Evolutionary conservation across 371 early-diverging fungal species (phyloP), one percentile per base, ranked within the genome.

Genomic region (Zychaea mexicana): DNA sequence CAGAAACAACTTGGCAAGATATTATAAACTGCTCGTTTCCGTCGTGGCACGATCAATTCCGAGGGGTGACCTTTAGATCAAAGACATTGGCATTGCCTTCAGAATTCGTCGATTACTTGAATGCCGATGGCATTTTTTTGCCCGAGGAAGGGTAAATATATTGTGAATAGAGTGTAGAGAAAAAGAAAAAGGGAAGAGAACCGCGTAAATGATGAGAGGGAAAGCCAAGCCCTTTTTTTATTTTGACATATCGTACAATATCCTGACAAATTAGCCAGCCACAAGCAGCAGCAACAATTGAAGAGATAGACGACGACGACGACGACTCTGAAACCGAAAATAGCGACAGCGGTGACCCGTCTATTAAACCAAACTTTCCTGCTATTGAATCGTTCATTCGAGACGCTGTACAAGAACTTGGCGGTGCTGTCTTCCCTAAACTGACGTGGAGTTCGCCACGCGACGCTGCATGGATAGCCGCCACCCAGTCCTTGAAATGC

Each of bases 371-470:
- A 8, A 71, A 77, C 22, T 88, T 91, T 69, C 91, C 92, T 2
- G 78, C 71, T 6, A 61, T 91, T 15, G 88, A 86, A 27, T 65
- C 68, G 1, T 76, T 80, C 24, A 92, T 98, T 30, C 74, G 73
- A 52, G 68, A 76, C n/a, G 81, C 86, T 1, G 89, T 98, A 19
- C 81, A 77, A 4, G 79, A 84, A 27, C 84, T 92, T 27, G 95
- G 91, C 31, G 95, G 94, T 3, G 85, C 82, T 26, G 93, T 93
- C 17, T 94, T 98, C 68, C 96, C 97, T 15, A 95, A 96, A 53
- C 84, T 97, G 61, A 94, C 92, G 70, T 98, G 98, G 98, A 91
- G 92, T 49, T 89, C 94, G 4, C 98, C 98, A 2, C 88, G 90
- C 58, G 98, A 98, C 72, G 97, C 98, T 2, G 82, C 88, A 3